phyloP scores from a whole-genome alignment of 75 land plant genomes.

The Picea sitchensis region DNA sequence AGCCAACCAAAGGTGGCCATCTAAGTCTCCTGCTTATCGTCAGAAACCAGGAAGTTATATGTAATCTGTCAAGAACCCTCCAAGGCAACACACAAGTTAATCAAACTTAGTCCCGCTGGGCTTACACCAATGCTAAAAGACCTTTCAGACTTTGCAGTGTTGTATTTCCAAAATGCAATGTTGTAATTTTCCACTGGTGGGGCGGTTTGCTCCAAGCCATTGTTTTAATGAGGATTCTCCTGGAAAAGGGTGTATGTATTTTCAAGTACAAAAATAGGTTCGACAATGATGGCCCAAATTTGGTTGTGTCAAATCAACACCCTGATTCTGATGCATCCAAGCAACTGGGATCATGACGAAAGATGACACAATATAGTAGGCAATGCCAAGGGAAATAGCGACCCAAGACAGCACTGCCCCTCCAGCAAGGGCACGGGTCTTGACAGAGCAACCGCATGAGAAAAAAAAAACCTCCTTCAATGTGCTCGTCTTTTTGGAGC shows the following conservation, averaged over 20 bases:
- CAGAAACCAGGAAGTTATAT: too few species aligned
- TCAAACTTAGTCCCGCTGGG: conserved; percentile 15
- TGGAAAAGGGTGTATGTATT: too few species aligned
- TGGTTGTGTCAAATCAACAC: conserved; percentile 57
- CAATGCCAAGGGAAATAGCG: conserved; percentile 40
- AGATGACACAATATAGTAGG: conserved; percentile 15
- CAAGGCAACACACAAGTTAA: too few species aligned
- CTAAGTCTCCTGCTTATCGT: too few species aligned
- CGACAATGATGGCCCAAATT: conserved; percentile 27
- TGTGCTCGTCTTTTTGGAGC: conserved; percentile 60
- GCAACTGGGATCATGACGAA: conserved; percentile 16
- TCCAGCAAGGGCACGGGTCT: conserved; percentile 69
- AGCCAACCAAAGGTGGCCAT: too few species aligned
- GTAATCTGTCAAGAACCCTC: too few species aligned
- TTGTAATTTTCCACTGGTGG: too few species aligned
- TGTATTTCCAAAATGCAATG: too few species aligned
- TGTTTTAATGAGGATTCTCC: background rate
- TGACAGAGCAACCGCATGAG: conserved; percentile 49
- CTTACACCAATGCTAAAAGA: conserved; percentile 21
- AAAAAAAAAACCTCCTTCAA: conserved; percentile 34
- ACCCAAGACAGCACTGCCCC: conserved; percentile 54
- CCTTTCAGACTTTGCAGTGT: too few species aligned
- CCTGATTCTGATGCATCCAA: conserved; percentile 22
- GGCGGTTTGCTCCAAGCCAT: background rate
- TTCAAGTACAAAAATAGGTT: conserved; percentile 67